These are phyloP conservation scores for Elsinoe australis DNA, from an alignment of 2,329 filamentous ascomycete genomes.

Conservation along the genomic window DNA sequence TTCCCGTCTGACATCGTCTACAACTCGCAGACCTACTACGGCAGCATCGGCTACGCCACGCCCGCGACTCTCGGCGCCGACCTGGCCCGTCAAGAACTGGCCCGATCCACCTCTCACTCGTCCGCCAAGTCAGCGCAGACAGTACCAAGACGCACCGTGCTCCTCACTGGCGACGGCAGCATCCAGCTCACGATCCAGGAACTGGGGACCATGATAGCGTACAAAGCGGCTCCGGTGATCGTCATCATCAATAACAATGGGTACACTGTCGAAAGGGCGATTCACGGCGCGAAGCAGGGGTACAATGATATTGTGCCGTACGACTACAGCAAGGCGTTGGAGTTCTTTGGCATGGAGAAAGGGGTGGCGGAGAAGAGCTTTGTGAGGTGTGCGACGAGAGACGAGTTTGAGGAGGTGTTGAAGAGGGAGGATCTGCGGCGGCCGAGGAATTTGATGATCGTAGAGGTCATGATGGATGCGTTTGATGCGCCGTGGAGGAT, in stretches of 20 bases:
- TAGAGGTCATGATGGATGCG: constrained; percentile 38
- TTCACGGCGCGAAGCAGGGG: constrained; percentile 46
- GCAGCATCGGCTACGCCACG: constrained; percentile 38
- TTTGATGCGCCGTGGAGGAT: constrained; percentile 36
- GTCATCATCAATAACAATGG: constrained; percentile 54
- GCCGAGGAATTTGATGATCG: constrained; percentile 32
- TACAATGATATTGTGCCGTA: constrained; percentile 48
- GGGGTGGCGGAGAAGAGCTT: constrained; percentile 28
- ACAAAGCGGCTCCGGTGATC: constrained; percentile 43
- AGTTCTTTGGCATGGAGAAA: constrained; percentile 33
- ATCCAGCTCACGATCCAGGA: constrained; percentile 59
- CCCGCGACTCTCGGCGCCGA: constrained; percentile 38
- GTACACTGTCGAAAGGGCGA: constrained; percentile 52
- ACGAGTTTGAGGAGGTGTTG: constrained; percentile 33
- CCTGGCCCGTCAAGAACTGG: constrained; percentile 44
- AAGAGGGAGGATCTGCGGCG: constrained; percentile 26
- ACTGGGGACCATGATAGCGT: constrained; percentile 52
- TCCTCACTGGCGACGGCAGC: constrained; percentile 56
- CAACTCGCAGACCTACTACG: constrained; percentile 38
- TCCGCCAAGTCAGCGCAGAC: constrained; percentile 51
- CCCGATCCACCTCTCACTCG: constrained; percentile 23
- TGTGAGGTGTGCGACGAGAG: constrained; percentile 33
- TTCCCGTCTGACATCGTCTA: constrained; percentile 44
- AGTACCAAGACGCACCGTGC: constrained; percentile 43
- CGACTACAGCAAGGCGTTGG: constrained; percentile 35